Evolutionary conservation across 2,329 filamentous ascomycete species (phyloP).

Genomic region (Aspergillus pseudotamarii): DNA sequence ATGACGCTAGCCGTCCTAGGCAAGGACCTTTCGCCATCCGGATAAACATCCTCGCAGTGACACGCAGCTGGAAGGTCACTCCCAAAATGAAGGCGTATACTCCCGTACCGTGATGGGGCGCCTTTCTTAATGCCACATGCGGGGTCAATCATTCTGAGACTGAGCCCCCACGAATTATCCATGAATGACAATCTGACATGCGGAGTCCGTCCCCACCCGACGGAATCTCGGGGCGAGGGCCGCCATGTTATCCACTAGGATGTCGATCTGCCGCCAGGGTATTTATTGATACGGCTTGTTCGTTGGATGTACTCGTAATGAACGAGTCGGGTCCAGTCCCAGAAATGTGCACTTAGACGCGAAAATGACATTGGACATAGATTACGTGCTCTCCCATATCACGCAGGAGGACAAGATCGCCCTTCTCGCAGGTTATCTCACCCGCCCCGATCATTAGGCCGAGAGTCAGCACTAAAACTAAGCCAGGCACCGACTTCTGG

Average conservation of each 20-base stretch:
- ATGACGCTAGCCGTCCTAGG: background rate
- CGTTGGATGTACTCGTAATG: background rate
- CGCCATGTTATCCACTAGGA: background rate
- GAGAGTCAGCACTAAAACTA: background rate
- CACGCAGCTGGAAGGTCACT: background rate
- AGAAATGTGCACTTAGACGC: too few relatives aligned
- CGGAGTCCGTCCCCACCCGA: background rate
- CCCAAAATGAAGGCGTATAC: background rate
- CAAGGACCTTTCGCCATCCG: background rate
- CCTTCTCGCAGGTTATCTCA: conserved; percentile 22
- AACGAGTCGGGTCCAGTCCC: background rate
- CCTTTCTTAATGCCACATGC: background rate
- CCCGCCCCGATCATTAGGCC: background rate
- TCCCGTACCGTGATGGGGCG: background rate
- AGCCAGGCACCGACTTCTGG: conserved; percentile 68
- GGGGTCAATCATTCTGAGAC: background rate
- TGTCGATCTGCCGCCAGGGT: background rate
- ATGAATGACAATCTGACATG: background rate
- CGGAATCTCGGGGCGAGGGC: background rate
- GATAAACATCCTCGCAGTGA: background rate
- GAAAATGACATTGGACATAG: conserved; percentile 19
- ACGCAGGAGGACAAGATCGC: conserved; percentile 25
- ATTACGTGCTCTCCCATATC: conserved; percentile 22
- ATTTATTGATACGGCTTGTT: background rate
- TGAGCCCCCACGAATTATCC: background rate